Conservation (phyloP, 1,284 basidiomycete genomes). For the Cryptococcus sp. region DNA sequence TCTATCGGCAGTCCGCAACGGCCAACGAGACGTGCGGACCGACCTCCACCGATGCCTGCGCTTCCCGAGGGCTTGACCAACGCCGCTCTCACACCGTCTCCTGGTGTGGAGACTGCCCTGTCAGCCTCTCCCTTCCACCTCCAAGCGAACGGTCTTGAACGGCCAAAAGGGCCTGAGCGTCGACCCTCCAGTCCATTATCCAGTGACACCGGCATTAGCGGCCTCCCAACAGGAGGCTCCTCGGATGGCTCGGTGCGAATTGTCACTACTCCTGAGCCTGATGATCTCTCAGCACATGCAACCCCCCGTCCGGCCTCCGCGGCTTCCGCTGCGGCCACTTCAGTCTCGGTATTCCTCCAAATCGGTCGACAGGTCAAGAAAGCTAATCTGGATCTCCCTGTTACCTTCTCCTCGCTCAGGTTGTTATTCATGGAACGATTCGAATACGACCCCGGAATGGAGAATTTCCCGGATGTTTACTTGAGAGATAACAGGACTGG, state of each 20-base stretch:
- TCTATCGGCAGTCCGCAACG: conserved; percentile 40
- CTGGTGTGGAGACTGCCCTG: neutral
- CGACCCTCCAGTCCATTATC: conserved; percentile 7
- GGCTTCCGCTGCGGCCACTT: conserved; percentile 42
- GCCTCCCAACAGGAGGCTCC: neutral
- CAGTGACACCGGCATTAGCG: neutral
- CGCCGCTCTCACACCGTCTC: neutral
- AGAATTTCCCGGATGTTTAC: conserved; percentile 95
- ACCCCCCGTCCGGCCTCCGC: conserved; percentile 24
- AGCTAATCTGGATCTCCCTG: conserved; percentile 67
- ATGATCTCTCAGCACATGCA: conserved; percentile 16
- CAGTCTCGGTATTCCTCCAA: conserved; percentile 78
- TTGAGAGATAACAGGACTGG: conserved; percentile 87
- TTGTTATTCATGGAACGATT: conserved; percentile 94
- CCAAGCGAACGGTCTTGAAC: conserved; percentile 7
- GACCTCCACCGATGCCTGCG: conserved; percentile 45
- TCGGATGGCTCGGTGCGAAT: conserved; percentile 22
- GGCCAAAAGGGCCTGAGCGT: neutral
- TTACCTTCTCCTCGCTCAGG: conserved; percentile 50
- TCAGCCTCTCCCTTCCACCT: neutral
- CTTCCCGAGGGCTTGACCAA: conserved; percentile 30
- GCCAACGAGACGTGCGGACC: conserved; percentile 39
- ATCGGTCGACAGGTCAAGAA: conserved; percentile 92
- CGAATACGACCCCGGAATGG: conserved; percentile 86
- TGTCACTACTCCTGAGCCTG: conserved; percentile 31